Base-by-base conservation (phyloP, 2,329 filamentous ascomycete species). In the Endoconidiophora polonica region DNA sequence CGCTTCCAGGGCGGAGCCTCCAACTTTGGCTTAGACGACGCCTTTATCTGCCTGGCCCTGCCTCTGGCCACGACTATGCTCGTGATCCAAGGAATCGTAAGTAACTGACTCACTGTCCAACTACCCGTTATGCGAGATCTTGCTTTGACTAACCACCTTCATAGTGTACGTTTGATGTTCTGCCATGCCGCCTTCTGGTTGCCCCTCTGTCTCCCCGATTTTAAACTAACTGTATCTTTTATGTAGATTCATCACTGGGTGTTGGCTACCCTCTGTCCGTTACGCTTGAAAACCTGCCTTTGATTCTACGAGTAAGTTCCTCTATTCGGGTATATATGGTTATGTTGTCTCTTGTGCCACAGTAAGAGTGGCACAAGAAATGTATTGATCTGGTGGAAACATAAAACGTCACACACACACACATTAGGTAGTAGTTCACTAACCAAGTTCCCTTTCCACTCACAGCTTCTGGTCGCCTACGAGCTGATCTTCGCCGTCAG, bases 1-100 rank as follows among this genome's bases (percentile, higher is more conserved):
- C 60, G 61, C 10, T 54, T 59, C 37, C 36, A 55, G 23, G 56
- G 58, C 5, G 58, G 58, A 9, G 56, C 41, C 9, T 46, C 57
- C 12, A 56, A 55, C n/a, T 54, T 65, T n/a, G 59, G 62, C 41
- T 59, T 57, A 56, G 65, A 67, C 56, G 65, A 67, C 54, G 62
- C 59, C 51, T 56, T 66, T n/a, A 63, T 65, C 43, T 42, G 63
- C 1, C 22, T 61, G 29, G 58, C 63, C 10, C 42, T 64, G 54
- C 62, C 61, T 18, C 61, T 59, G 50, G 58, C 55, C 24, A 42
- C 63, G 14, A 55, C 50, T 23, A 60, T 62, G 57, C 42, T 63
- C 24, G 41, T 59, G 5, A 59, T 61, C 14, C 59, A 63, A 50
- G 61, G 59, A 12, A 18, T 61, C 20, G 62, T 63, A 55, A 58